These are phyloP conservation scores for Durotheca rogersii DNA, from an alignment of 495 filamentous ascomycete genomes.

Conservation along the genomic window DNA sequence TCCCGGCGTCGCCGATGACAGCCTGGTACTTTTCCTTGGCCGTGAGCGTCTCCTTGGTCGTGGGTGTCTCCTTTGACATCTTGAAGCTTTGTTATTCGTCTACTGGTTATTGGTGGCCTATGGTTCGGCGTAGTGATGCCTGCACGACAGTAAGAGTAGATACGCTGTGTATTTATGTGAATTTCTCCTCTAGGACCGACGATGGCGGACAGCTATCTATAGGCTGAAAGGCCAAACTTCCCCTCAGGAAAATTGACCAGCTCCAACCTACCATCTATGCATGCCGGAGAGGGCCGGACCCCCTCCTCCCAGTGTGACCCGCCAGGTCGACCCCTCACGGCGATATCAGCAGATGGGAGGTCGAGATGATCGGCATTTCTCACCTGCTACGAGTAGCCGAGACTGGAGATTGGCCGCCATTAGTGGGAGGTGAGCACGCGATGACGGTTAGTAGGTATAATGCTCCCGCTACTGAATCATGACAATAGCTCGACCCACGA, in stretches of 20 bases:
- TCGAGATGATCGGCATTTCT: constrained; percentile 17
- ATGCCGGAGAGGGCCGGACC: constrained; percentile 4
- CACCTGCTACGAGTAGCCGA: constrained; percentile 10
- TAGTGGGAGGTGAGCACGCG: constrained; percentile 8
- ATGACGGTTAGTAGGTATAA: constrained; percentile 13
- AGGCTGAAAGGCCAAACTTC: neutral
- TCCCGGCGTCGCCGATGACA: constrained; percentile 35
- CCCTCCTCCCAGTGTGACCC: constrained; percentile 14
- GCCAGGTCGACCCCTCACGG: constrained; percentile 28
- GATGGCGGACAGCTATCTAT: too few species aligned
- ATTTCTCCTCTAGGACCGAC: neutral
- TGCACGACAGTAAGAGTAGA: too few species aligned
- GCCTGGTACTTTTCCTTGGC: constrained; percentile 39
- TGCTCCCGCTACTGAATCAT: neutral
- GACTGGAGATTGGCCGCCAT: constrained; percentile 17
- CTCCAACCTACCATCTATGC: constrained; percentile 5
- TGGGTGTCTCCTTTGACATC: constrained; percentile 33
- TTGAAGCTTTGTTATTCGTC: neutral
- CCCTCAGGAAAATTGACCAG: neutral
- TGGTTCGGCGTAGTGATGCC: constrained; percentile 3
- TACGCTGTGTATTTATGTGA: neutral
- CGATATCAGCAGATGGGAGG: constrained; percentile 25
- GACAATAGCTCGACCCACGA: neutral
- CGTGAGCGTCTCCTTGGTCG: too few species aligned
- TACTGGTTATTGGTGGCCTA: neutral